These are phyloP conservation scores for Colletotrichum sublineola DNA, from an alignment of 2,329 filamentous ascomycete genomes.

Conservation along the genomic window DNA sequence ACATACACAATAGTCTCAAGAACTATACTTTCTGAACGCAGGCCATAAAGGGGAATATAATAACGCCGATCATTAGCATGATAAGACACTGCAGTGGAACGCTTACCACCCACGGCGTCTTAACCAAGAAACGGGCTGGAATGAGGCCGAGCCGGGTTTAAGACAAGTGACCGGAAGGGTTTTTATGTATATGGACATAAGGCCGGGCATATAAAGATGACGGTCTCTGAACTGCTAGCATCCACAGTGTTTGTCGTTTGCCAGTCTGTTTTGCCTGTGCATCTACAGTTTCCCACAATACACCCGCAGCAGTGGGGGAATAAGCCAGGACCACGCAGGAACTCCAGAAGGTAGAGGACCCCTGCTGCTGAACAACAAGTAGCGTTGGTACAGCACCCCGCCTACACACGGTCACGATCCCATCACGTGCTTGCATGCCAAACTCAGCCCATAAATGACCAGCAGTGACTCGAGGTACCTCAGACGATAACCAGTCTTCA, in stretches of 20 bases:
- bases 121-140: not conserved
- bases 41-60: not conserved
- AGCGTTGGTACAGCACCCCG: no score
- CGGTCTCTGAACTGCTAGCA: no score
- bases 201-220: not conserved
- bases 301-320: not conserved
- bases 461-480: not conserved
- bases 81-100: not conserved
- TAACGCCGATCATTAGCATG: not conserved
- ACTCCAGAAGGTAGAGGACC: not conserved
- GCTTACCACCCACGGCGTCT: not conserved
- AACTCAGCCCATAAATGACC: not conserved
- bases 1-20: no score
- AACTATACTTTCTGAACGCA: not conserved
- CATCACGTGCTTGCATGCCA: not conserved
- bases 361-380: not conserved
- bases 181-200: not conserved
- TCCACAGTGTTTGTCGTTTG: not conserved
- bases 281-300: not conserved
- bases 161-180: not conserved
- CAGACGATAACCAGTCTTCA: no score
- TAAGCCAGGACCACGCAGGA: not conserved
- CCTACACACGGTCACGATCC: not conserved
- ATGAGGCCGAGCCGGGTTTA: not conserved
- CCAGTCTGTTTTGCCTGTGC: not conserved